phyloP scores from a whole-genome alignment of 257 asterid genomes.

The Pogostemon cablin region DNA sequence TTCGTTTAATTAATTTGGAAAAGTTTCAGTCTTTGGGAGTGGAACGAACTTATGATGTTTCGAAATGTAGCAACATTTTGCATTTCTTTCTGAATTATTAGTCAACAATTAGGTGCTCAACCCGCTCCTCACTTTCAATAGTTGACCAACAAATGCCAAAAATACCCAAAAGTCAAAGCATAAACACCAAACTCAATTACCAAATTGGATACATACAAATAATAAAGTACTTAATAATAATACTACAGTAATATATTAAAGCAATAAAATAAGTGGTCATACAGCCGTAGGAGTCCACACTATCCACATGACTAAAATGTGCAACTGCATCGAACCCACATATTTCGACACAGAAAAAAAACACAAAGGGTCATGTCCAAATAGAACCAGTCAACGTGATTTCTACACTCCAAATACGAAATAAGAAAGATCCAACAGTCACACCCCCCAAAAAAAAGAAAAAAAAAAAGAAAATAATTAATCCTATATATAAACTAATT shows the following conservation, averaged over 20 bases:
- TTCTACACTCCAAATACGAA: too few relatives aligned
- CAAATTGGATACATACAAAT: too few relatives aligned
- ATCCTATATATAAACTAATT: too few relatives aligned
- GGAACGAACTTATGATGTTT: too few relatives aligned
- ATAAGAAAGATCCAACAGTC: too few relatives aligned
- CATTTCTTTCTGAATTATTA: neutral
- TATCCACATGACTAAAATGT: slow-evolving; percentile 27
- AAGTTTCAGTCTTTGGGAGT: too few relatives aligned
- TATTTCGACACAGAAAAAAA: slow-evolving; percentile 19
- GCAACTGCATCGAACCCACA: slow-evolving; percentile 21
- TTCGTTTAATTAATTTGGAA: too few relatives aligned
- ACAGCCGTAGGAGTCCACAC: neutral
- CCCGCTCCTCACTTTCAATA: neutral
- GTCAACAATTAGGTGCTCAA: neutral
- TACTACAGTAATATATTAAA: neutral
- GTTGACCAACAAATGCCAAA: too few relatives aligned
- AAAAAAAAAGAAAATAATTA: too few relatives aligned
- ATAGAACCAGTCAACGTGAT: too few relatives aligned
- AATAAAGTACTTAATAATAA: neutral
- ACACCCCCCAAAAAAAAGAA: too few relatives aligned
- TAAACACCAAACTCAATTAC: neutral
- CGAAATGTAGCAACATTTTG: neutral
- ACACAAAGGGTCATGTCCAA: too few relatives aligned
- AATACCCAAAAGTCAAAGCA: neutral
- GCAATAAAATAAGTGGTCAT: neutral